Conservation (phyloP, 2,329 filamentous ascomycete genomes). For the Periconia sp. region DNA sequence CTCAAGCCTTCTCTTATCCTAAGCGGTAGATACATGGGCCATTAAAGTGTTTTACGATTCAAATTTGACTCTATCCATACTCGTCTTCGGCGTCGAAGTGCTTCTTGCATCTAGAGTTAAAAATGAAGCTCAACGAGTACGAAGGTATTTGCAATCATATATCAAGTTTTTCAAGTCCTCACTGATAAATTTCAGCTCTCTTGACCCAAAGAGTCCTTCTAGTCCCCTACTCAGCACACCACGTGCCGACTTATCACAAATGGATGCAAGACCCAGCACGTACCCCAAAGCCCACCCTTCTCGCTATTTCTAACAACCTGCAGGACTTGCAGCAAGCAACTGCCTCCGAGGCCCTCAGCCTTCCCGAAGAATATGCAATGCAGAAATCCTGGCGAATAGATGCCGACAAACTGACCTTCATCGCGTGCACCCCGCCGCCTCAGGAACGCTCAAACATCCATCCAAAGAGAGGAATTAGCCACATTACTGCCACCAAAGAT, state of each 20-base stretch:
- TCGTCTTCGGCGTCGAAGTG: too few relatives aligned
- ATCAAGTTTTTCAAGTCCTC: background rate
- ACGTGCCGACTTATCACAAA: constrained; percentile 81
- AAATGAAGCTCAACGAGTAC: constrained; percentile 52
- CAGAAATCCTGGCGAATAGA: constrained; percentile 85
- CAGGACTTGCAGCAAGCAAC: constrained; percentile 78
- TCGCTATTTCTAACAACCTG: background rate
- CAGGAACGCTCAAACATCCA: background rate
- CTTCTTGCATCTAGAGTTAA: background rate
- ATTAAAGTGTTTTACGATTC: too few relatives aligned
- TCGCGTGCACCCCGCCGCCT: constrained; percentile 63
- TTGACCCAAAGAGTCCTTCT: constrained; percentile 71
- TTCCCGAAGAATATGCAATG: constrained; percentile 88
- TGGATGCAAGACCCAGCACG: constrained; percentile 87
- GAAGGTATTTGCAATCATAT: constrained; percentile 33
- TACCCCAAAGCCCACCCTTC: background rate
- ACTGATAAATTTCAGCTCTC: constrained; percentile 61
- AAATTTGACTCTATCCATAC: too few relatives aligned
- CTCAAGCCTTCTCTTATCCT: too few relatives aligned
- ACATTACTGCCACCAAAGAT: constrained; percentile 33
- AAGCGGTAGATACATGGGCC: too few relatives aligned
- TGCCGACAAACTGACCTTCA: constrained; percentile 89
- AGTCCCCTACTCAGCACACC: constrained; percentile 81
- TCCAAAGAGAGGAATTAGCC: too few relatives aligned
- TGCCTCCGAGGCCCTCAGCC: constrained; percentile 81